A percentile compares a stretch with the other conserved stretches of the same genome.
Evolutionary conservation across 106 monocot genomes (phyloP).

Genomic region (Allium sativum): DNA sequence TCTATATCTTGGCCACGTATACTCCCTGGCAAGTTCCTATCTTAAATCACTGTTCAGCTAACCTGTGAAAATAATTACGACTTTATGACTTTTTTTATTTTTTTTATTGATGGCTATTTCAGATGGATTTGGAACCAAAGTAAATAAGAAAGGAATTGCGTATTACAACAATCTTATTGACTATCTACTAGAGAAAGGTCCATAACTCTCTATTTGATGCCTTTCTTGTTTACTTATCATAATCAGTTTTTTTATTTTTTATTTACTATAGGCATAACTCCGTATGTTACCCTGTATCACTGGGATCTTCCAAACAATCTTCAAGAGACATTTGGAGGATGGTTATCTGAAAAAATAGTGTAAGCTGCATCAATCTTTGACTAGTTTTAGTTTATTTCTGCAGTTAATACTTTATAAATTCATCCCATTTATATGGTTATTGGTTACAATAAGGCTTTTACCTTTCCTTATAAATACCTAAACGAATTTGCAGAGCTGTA

Average conservation of each 20-base stretch:
- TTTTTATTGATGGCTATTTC: conserved; percentile 9
- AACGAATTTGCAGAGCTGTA: no score
- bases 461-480: no score
- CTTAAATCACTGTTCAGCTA: neutral
- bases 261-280: conserved; percentile 73
- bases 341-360: conserved; percentile 83
- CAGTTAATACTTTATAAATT: no score
- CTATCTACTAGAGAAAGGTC: conserved; percentile 80
- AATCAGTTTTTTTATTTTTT: neutral
- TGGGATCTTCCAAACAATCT: conserved; percentile 94
- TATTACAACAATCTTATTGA: conserved; percentile 88
- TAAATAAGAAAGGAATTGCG: conserved; percentile 67
- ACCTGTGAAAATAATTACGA: neutral
- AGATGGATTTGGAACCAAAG: conserved; percentile 83
- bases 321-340: conserved; percentile 57
- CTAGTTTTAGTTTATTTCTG: no score
- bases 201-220: conserved; percentile 8
- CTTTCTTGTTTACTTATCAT: conserved; percentile 2
- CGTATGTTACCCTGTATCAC: conserved; percentile 88
- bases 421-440: no score
- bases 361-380: conserved; percentile 22
- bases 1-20: conserved; percentile 95
- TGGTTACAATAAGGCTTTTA: no score
- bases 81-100: neutral
- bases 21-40: conserved; percentile 51